phyloP scores from a whole-genome alignment of 2,329 filamentous ascomycete genomes.

The Neopestalotiopsis rosae region DNA sequence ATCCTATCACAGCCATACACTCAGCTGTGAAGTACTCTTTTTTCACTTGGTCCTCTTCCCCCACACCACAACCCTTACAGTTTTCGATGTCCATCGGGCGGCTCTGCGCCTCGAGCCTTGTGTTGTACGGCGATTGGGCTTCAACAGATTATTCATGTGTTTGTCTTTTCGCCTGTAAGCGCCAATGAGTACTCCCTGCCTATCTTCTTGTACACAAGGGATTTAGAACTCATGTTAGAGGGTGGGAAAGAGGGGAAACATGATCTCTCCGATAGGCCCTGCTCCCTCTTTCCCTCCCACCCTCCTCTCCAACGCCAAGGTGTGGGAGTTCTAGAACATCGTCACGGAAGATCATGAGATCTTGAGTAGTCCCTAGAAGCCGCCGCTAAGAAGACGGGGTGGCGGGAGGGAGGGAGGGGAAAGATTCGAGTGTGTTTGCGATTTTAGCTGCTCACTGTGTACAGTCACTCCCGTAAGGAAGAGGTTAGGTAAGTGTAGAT shows the following conservation, averaged over 20 bases:
- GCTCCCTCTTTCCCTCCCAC: background rate
- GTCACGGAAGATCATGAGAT: background rate
- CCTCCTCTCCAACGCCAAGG: background rate
- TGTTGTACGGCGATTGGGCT: background rate
- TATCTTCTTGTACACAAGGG: no score
- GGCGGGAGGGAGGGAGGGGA: background rate
- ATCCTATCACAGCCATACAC: background rate
- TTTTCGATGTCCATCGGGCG: background rate
- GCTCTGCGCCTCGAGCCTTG: background rate
- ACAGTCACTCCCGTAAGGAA: no score
- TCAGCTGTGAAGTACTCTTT: background rate
- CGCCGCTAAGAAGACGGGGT: background rate
- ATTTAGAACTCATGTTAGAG: no score
- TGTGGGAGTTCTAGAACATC: background rate
- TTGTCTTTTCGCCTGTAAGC: background rate
- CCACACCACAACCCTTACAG: background rate
- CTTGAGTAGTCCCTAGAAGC: background rate
- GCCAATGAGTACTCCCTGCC: background rate
- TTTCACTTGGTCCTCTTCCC: background rate
- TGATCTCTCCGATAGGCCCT: background rate
- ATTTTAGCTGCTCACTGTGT: no score
- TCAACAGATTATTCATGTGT: background rate
- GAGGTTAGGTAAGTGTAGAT: no score
- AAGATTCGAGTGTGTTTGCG: background rate
- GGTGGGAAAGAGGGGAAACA: background rate